Base-by-base conservation (phyloP, 73 alveolate species). In the Symbiodinium natans region DNA sequence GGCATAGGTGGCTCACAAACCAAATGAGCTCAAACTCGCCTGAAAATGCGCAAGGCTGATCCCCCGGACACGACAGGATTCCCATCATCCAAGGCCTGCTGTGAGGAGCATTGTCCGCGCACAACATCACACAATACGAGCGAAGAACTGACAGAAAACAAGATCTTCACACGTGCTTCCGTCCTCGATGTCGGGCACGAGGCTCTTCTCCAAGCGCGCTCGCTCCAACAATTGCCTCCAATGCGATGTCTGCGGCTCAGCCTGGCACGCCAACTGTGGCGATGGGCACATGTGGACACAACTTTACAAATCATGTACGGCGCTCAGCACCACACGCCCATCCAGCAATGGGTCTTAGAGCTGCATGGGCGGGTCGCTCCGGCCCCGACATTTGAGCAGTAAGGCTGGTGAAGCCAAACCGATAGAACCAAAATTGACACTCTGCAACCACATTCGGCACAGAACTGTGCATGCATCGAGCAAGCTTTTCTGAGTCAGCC, bases 131-230 rank as follows among this genome's bases (percentile, higher is more conserved):
- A 46, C 59, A 46, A n/a, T n/a, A n/a, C n/a, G 59, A 46, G 59
- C 59, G 13, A 46, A 46, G 59, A 46, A 46, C 6, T 46, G 6
- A 46, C 59, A 46, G 59, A 46, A 46, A 46, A 46, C 80, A 25
- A 23, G 21, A 63, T n/a, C n/a, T n/a, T n/a, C n/a, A n/a, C 75
- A 17, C 34, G 75, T 6, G 75, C 31, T 31, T 46, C 34, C 59
- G 59, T 52, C 71, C 71, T 52, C 71, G 38, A 63, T 27, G 80
- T 63, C 80, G 80, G 80, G 80, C 80, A 63, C 80, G 15, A 63
- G 80, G 80, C 80, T 63, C 80, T 63, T 63, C 80, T 63, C 80
- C 80, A 63, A 63, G 3, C 80, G 80, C 4, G 80, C 80, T 29
- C 27, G 80, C 80, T 63, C 80, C 80, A 63, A 63, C 31, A 63